Evolutionary conservation across 2,329 filamentous ascomycete genomes (phyloP), one percentile per base, ranked within the genome.

Genomic region (Venturia asperata): DNA sequence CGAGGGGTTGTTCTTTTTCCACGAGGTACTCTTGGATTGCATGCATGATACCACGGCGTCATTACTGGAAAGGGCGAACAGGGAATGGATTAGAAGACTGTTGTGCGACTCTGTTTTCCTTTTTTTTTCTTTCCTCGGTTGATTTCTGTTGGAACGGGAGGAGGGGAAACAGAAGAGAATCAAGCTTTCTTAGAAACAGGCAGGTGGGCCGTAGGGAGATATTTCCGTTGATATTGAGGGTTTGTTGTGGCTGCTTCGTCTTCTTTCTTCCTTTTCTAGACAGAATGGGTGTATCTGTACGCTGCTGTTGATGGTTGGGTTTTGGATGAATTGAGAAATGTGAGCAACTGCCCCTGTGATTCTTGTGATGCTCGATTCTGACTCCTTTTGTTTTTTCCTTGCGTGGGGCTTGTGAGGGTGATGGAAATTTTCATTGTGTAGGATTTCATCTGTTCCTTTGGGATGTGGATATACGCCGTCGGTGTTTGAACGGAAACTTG

Each of bases 21-120:
- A 19, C 15, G 37, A 5, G 30, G 24, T 21, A 15, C 47, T 52
- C 52, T 58, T 58, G 52, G 30, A 37, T 58, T 30, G 52, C 52
- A 58, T 58, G 52, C 52, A 58, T 58, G 52, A 58, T 58, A 58
- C 52, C 52, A 58, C 52, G 52, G 52, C 52, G 60, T 61, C 60
- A 61, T 19, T 61, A 43, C 37, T 27, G 42, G 60, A 27, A 61
- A 61, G 19, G 42, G 60, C 37, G 24, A 27, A 61, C 27, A n/a
- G n/a, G 27, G n/a, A 43, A 42, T 61, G 27, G 34, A 34, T 34
- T 56, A 56, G 52, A 58, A 58, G 52, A 58, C 37, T 58, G 30
- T 39, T n/a, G 52, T 37, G 27, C 21, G 52, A 34, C 21, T 37
- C 13, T 37, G n/a, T 58, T 24, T 39, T 15, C 24, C 24, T 52